Percentiles rank a stretch among this genome's conserved stretches.
Evolutionary conservation across 257 asterid species (phyloP).

Genomic region (Gynochthodes officinalis): DNA sequence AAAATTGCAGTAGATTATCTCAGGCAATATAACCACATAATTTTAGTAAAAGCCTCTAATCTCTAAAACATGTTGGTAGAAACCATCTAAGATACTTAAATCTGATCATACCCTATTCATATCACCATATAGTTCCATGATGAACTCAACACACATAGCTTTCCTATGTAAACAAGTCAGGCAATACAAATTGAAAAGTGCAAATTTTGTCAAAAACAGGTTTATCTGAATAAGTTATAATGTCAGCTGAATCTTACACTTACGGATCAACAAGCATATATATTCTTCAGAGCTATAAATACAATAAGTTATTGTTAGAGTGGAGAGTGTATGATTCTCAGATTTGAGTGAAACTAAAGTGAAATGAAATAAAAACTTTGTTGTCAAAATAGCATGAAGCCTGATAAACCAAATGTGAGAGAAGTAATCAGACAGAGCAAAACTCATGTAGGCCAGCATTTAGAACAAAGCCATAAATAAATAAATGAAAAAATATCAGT

Average conservation of each 20-base stretch:
- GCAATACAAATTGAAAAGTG: background rate
- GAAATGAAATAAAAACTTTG: background rate
- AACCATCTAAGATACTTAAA: background rate
- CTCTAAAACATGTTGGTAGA: background rate
- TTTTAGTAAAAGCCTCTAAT: background rate
- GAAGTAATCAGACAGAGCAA: background rate
- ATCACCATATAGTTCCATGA: too few relatives aligned
- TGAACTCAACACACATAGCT: background rate
- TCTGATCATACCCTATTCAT: background rate
- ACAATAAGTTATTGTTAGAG: background rate
- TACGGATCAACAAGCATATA: background rate
- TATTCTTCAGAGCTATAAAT: background rate
- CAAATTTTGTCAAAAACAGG: background rate
- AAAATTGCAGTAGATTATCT: background rate
- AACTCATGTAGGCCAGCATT: too few relatives aligned
- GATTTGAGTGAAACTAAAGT: background rate
- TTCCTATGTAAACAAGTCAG: background rate
- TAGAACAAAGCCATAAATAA: background rate
- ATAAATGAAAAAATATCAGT: background rate
- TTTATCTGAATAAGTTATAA: background rate
- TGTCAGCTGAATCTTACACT: background rate
- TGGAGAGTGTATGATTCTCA: background rate
- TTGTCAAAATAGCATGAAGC: background rate
- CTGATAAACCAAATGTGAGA: background rate
- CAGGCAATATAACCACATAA: background rate